Evolutionary conservation across 345 rosid genomes (phyloP).

Genomic region (Microcos paniculata): DNA sequence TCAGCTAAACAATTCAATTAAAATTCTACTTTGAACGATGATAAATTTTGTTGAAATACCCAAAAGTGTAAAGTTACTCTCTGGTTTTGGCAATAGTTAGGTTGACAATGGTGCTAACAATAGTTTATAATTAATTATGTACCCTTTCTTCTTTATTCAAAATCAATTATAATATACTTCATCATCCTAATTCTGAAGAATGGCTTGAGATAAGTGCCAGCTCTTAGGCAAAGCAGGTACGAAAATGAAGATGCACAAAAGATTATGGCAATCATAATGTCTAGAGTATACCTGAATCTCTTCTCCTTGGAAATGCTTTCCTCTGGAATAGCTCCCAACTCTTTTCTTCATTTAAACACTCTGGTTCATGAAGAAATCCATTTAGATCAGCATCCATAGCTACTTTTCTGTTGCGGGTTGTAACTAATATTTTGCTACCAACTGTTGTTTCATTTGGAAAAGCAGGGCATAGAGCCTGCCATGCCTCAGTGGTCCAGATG

Average conservation of each 20-base stretch:
- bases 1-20: not conserved
- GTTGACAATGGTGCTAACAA: not conserved
- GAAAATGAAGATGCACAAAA: not conserved
- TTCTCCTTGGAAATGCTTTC: slow-evolving; percentile 28
- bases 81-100: not conserved
- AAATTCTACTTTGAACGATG: not conserved
- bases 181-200: not conserved
- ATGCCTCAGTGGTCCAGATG: slow-evolving; percentile 37
- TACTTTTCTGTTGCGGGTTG: slow-evolving; percentile 40
- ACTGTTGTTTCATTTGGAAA: slow-evolving; percentile 22
- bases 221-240: not conserved
- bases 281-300: slow-evolving; percentile 24
- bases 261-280: not conserved
- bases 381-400: slow-evolving; percentile 29
- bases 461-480: slow-evolving; percentile 34
- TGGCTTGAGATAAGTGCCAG: not conserved
- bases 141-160: not conserved
- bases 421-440: slow-evolving; percentile 45
- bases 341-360: slow-evolving; percentile 28
- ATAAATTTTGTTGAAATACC: not conserved
- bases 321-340: slow-evolving; percentile 49
- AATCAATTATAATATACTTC: not conserved
- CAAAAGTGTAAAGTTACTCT: not conserved
- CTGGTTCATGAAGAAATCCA: slow-evolving; percentile 25
- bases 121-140: not conserved